phyloP scores from a whole-genome alignment of 2,329 filamentous ascomycete species.

The Colletotrichum gigasporum region DNA sequence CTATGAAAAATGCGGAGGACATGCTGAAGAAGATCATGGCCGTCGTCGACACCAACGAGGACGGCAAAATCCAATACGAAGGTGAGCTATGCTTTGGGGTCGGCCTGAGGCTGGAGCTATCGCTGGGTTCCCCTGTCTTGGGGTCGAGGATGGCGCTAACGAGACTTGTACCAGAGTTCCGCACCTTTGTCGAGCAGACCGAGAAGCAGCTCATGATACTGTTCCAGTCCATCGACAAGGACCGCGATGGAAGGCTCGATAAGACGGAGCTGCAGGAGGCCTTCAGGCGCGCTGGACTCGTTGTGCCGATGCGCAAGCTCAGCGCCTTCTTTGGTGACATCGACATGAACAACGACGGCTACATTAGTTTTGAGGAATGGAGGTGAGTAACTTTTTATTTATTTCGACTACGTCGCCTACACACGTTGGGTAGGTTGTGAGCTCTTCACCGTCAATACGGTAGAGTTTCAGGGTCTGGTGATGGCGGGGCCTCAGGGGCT shows the following conservation, averaged over 20 bases:
- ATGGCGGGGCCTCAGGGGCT: slow-evolving; percentile 11
- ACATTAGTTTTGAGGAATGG: slow-evolving; percentile 94
- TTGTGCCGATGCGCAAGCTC: slow-evolving; percentile 80
- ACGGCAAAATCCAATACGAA: slow-evolving; percentile 91
- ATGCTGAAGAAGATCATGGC: slow-evolving; percentile 84
- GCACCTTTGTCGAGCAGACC: slow-evolving; percentile 84
- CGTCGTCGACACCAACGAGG: slow-evolving; percentile 85
- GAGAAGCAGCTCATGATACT: slow-evolving; percentile 84
- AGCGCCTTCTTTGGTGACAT: slow-evolving; percentile 90
- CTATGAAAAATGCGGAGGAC: slow-evolving; percentile 88
- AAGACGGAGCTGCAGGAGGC: slow-evolving; percentile 84
- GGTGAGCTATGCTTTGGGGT: slow-evolving; percentile 61
- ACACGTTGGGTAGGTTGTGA: not conserved
- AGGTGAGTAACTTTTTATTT: slow-evolving; percentile 70
- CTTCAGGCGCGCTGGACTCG: slow-evolving; percentile 80
- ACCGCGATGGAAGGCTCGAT: slow-evolving; percentile 86
- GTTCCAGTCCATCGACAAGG: slow-evolving; percentile 87
- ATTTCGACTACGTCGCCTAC: not conserved
- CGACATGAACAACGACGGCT: slow-evolving; percentile 88
- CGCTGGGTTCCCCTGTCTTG: slow-evolving; percentile 13
- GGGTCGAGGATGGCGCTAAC: slow-evolving; percentile 25
- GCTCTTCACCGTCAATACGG: not conserved
- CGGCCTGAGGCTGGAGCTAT: slow-evolving; percentile 16
- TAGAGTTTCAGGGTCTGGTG: not conserved
- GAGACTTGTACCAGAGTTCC: slow-evolving; percentile 74